A percentile compares a stretch with the other conserved stretches of the same genome.
phyloP scores from a whole-genome alignment of 495 filamentous ascomycete genomes.

The Bacidia rubella region DNA sequence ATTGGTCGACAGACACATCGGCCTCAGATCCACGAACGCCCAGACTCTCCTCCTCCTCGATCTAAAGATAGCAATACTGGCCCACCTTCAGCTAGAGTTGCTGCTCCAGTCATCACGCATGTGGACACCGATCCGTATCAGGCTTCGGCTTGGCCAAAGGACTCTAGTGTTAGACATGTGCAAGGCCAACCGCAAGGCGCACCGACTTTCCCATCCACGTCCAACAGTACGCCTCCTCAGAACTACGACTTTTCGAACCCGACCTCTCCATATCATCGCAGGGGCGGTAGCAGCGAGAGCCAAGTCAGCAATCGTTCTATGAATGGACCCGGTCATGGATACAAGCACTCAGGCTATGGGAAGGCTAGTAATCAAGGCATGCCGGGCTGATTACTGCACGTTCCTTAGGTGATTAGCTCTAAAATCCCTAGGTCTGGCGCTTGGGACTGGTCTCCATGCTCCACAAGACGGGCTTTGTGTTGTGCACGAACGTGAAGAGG shows the following conservation, averaged over 20 bases:
- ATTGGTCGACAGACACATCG: slow-evolving; percentile 48
- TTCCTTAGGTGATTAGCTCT: too few relatives aligned
- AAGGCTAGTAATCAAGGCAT: slow-evolving; percentile 15
- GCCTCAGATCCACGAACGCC: slow-evolving; percentile 43
- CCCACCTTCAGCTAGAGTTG: slow-evolving; percentile 27
- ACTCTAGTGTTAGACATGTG: slow-evolving; percentile 67
- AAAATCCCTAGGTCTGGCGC: too few relatives aligned
- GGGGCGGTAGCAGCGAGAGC: slow-evolving; percentile 20
- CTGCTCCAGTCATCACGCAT: slow-evolving; percentile 40
- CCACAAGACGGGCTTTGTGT: too few relatives aligned
- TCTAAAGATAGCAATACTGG: slow-evolving; percentile 27
- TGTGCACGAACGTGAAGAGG: too few relatives aligned
- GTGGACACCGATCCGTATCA: slow-evolving; percentile 67
- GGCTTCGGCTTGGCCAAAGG: slow-evolving; percentile 60
- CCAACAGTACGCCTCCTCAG: slow-evolving; percentile 16
- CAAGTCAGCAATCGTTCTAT: slow-evolving; percentile 17
- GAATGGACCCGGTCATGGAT: slow-evolving; percentile 10
- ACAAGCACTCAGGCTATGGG: slow-evolving; percentile 19
- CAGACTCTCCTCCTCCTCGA: slow-evolving; percentile 34
- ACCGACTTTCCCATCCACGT: slow-evolving; percentile 27
- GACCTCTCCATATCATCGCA: slow-evolving; percentile 17
- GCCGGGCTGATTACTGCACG: slow-evolving; percentile 10
- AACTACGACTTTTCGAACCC: slow-evolving; percentile 18
- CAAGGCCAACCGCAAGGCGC: slow-evolving; percentile 38
- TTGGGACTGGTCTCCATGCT: too few relatives aligned